Evolutionary conservation across 2,329 filamentous ascomycete species (phyloP).

Genomic region (Exophiala bonariae): DNA sequence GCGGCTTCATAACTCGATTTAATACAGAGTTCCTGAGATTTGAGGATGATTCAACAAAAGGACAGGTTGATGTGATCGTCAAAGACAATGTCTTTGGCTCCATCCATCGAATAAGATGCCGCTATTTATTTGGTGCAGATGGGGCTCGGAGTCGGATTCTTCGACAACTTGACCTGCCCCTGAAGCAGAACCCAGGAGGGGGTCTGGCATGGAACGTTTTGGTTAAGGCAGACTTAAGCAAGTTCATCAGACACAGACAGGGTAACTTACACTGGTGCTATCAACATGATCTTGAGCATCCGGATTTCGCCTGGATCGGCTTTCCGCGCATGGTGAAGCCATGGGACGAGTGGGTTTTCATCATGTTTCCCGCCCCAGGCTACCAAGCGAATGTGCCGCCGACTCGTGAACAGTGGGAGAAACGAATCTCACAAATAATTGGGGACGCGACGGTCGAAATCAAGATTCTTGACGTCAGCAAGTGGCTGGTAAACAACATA

Average conservation of each 20-base stretch:
- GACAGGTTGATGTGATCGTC: conserved; percentile 16
- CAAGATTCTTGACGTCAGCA: conserved; percentile 54
- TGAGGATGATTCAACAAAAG: conserved; percentile 32
- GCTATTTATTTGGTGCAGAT: conserved; percentile 61
- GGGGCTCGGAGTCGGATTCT: conserved; percentile 49
- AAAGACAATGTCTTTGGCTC: conserved; percentile 12
- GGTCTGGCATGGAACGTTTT: conserved; percentile 52
- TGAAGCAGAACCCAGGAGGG: conserved; percentile 45
- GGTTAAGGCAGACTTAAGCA: conserved; percentile 50
- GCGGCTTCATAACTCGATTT: conserved; percentile 40
- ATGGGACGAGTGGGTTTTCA: conserved; percentile 63
- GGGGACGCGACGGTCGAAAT: conserved; percentile 53
- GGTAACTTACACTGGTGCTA: conserved; percentile 63
- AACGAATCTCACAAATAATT: conserved; percentile 49
- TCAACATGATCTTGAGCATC: conserved; percentile 52
- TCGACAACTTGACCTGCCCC: conserved; percentile 46
- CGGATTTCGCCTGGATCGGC: conserved; percentile 50
- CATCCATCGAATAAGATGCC: conserved; percentile 34
- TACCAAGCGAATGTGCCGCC: conserved; percentile 35
- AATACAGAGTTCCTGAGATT: conserved; percentile 37
- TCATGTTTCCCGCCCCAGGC: conserved; percentile 42
- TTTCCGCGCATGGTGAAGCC: conserved; percentile 61
- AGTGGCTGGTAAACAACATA: conserved; percentile 62
- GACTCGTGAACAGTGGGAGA: conserved; percentile 46
- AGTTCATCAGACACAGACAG: conserved; percentile 48